Evolutionary conservation across 2,329 filamentous ascomycete genomes (phyloP), one percentile per base, ranked within the genome.

Genomic region (Arthrobotrys conoides): DNA sequence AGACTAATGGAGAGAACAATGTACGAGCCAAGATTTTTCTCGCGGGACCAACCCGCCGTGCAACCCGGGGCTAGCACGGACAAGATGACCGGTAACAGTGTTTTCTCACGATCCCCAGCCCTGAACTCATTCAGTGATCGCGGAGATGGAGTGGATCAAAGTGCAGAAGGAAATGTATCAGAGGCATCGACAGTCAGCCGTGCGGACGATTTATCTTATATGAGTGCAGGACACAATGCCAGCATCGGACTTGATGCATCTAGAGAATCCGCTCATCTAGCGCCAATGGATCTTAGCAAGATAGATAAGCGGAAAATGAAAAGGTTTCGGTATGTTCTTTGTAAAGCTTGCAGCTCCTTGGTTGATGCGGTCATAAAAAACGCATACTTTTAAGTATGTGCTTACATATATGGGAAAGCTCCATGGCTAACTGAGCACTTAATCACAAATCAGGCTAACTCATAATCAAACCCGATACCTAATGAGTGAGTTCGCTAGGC

Each of bases 391-490:
- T n/a, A n/a, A 12, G 38, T 16, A 41, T 12, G 12, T 38, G 36
- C 12, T 9, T 14, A 38, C 9, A 6, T 36, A 12, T 36, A 36
- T 36, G 9, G 5, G 33, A 8, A 38, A 38, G 38, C 8, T 1
- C 12, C 33, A 36, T 10, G 6, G 9, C 44, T 20, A 8, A 46
- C 44, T 63, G 30, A 20, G 18, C n/a, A 48, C 12, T 36, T 38
- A 22, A 53, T 61, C 30, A 30, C 27, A 30, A 30, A 30, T 6
- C 18, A 96, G 94, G 81, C 90, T 98, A 80, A 97, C 94, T 0
- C 94, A 97, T 84, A 95, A 96, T 82, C 95, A 98, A 87, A 97
- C 95, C n/a, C 91, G 95, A 14, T 98, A 97, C 82, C 87, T 98
- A 71, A 97, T 97, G 93, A 97, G 93, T 85, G 94, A 98, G 84